Evolutionary conservation across 345 rosid genomes (phyloP).

Genomic region (Lagerstroemia speciosa): DNA sequence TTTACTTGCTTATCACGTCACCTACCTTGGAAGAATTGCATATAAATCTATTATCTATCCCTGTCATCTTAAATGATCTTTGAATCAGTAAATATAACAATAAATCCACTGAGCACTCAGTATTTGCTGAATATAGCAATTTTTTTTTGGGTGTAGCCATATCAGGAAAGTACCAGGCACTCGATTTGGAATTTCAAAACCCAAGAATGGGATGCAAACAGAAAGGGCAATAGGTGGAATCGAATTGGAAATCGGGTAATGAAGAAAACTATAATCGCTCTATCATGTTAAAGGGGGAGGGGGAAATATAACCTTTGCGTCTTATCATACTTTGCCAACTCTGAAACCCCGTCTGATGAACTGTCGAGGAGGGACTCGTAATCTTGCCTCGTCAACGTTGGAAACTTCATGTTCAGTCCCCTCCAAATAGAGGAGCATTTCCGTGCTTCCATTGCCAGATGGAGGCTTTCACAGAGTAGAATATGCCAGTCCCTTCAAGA

Average conservation of each 20-base stretch:
- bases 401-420: too few relatives aligned
- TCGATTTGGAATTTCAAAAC: neutral
- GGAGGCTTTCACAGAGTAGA: conserved; percentile 12
- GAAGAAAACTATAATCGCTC: neutral
- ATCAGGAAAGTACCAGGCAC: too few relatives aligned
- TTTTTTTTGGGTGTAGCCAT: neutral
- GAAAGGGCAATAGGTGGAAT: neutral
- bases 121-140: neutral
- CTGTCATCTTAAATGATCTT: neutral
- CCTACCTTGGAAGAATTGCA: too few relatives aligned
- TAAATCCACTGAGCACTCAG: neutral
- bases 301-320: neutral
- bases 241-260: neutral
- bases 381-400: neutral
- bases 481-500: too few relatives aligned
- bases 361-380: neutral
- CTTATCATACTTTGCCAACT: neutral
- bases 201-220: neutral
- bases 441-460: too few relatives aligned
- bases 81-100: neutral
- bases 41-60: too few relatives aligned
- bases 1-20: too few relatives aligned
- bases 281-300: neutral
- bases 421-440: too few relatives aligned
- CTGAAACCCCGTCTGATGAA: neutral